Base-by-base conservation (phyloP, 176 grass and related monocot species). In the Avena insularis region DNA sequence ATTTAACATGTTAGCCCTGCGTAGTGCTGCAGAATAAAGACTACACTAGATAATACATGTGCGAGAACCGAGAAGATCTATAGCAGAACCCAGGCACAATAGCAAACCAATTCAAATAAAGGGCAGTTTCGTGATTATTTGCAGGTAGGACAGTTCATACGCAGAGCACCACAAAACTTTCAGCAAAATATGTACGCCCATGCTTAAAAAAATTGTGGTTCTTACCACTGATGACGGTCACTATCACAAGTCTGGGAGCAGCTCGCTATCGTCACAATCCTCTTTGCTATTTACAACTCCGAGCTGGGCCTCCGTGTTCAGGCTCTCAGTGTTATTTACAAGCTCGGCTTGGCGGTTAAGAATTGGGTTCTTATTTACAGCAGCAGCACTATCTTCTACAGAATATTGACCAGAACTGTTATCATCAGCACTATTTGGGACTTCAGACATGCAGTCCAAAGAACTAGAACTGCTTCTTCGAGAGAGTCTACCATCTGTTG, bases 201-300 rank as follows among this genome's bases (percentile, higher is more conserved):
- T 54, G 64, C 29, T 71, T 23, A n/a, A 6, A 81, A 43, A 31
- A 70, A 29, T 6, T 20, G 21, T 29, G 31, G 16, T 36, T 16
- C 45, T 91, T 82, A 91, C 90, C 86, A 82, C 71, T 77, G 71
- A 91, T 54, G 63, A 79, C 2, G 19, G 64, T 81, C 85, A 82
- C 81, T 82, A 84, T 84, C 60, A 84, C 48, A 91, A 77, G 84
- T 94, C 84, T 40, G 80, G 84, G 83, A 89, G 83, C 82, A 79
- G 86, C 81, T 93, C 87, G 79, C 69, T 86, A 87, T 88, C 93
- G 82, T 91, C 90, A 82, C 8, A 73, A 84, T 86, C 77, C 77
- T 88, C 59, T 83, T 82, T 86, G 84, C 87, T 94, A 94, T 96
- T 83, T 96, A 96, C 94, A 98, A 80, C 90, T 88, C 84, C 90